Conservation (phyloP, 192 early-diverging fungal genomes). For the Umbelopsis vinacea region DNA sequence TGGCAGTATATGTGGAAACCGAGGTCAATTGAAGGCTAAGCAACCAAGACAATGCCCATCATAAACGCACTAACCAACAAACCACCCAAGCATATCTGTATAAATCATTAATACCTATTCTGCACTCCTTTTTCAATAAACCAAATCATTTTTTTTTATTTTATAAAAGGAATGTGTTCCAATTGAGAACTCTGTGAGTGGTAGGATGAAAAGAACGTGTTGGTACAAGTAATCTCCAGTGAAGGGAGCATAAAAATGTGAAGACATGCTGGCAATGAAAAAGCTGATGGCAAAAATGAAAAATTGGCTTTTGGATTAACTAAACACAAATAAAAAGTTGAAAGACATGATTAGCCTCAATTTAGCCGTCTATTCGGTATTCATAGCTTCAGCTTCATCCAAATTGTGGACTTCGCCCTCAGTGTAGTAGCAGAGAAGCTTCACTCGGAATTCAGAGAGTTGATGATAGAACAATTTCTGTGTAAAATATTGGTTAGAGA, state of each 20-base stretch:
- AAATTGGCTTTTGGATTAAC: not conserved
- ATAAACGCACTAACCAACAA: not conserved
- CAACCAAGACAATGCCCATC: not conserved
- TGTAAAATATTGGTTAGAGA: not conserved
- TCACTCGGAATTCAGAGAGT: conserved; percentile 87
- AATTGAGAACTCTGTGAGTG: not conserved
- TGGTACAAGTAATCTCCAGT: conserved; percentile 20
- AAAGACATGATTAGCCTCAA: not conserved
- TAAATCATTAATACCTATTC: not conserved
- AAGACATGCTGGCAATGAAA: conserved; percentile 6
- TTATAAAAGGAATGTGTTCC: not conserved
- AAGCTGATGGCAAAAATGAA: conserved; percentile 3
- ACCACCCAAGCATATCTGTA: not conserved
- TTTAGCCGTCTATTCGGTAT: conserved; percentile 10
- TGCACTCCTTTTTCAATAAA: not conserved
- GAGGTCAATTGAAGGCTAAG: not conserved
- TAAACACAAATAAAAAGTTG: not conserved
- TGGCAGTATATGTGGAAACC: not conserved
- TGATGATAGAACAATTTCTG: conserved; percentile 86
- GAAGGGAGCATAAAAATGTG: conserved; percentile 4
- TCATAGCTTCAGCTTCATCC: conserved; percentile 8
- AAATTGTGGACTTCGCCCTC: conserved; percentile 54
- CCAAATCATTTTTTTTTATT: not conserved
- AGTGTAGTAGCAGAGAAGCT: conserved; percentile 73
- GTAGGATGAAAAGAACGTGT: conserved; percentile 4